phyloP scores from a whole-genome alignment of 2,329 filamentous ascomycete genomes.

The Plenodomus biglobosus region DNA sequence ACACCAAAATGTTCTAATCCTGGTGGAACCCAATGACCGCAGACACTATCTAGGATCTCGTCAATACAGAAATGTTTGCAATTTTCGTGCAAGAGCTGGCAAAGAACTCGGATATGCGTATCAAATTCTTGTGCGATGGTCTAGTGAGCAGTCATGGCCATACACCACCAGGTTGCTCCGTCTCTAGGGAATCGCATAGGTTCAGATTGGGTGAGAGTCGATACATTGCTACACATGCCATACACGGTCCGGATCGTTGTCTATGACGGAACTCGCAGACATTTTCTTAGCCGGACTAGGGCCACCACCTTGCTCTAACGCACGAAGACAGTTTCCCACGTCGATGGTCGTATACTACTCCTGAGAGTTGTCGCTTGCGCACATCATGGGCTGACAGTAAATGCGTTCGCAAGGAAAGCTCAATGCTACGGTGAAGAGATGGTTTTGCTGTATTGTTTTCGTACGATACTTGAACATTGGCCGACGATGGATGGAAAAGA shows the following conservation, averaged over 20 bases:
- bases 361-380: conserved; percentile 3
- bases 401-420: conserved; percentile 6
- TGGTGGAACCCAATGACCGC: conserved; percentile 2
- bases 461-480: conserved; percentile 8
- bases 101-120: conserved; percentile 7
- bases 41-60: conserved; percentile 3
- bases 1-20: background rate
- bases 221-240: conserved; percentile 2
- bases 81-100: conserved; percentile 6
- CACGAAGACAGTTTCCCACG: conserved; percentile 1
- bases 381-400: conserved; percentile 3
- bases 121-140: conserved; percentile 7
- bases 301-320: conserved; percentile 1
- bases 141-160: too few species aligned
- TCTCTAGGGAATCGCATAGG: too few species aligned
- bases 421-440: conserved; percentile 6
- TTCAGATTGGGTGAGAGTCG: too few species aligned
- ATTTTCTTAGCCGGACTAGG: background rate
- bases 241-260: conserved; percentile 1
- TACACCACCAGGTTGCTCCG: too few species aligned
- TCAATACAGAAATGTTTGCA: conserved; percentile 7
- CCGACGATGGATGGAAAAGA: conserved; percentile 2
- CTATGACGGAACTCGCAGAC: background rate
- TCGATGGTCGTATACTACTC: background rate
- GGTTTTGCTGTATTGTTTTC: conserved; percentile 3